A percentile compares a stretch with the other conserved stretches of the same genome.
These are phyloP conservation scores for Penicillium bovifimosum DNA, from an alignment of 495 filamentous ascomycete species.

Conservation along the genomic window DNA sequence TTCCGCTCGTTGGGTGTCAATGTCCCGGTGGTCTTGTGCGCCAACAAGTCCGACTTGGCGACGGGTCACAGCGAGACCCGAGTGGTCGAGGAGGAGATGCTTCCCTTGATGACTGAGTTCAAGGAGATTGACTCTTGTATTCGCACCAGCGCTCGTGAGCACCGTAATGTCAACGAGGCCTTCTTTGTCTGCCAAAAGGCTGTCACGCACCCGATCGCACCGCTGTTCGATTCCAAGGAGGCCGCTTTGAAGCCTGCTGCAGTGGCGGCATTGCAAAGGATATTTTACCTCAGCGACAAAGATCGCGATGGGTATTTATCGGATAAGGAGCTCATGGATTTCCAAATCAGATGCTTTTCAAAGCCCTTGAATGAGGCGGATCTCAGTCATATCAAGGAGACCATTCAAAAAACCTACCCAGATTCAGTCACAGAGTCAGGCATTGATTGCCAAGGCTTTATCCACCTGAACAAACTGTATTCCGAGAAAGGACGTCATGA, in stretches of 20 bases:
- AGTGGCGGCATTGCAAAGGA: constrained; percentile 73
- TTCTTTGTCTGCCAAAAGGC: constrained; percentile 98
- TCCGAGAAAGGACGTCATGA: constrained; percentile 97
- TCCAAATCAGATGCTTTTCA: constrained; percentile 86
- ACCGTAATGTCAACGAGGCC: constrained; percentile 92
- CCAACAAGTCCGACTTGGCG: constrained; percentile 89
- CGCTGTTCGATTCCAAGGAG: constrained; percentile 94
- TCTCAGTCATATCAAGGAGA: constrained; percentile 79
- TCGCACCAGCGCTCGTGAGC: constrained; percentile 87
- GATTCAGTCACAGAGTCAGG: constrained; percentile 63
- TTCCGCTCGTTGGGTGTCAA: constrained; percentile 96
- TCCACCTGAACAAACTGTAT: constrained; percentile 89
- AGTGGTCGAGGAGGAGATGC: constrained; percentile 93
- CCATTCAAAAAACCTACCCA: constrained; percentile 62
- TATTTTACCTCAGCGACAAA: constrained; percentile 94
- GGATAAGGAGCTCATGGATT: constrained; percentile 83
- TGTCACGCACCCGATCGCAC: constrained; percentile 96
- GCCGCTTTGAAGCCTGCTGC: constrained; percentile 81
- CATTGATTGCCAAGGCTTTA: constrained; percentile 74
- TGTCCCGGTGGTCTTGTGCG: constrained; percentile 94
- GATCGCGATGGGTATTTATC: constrained; percentile 94
- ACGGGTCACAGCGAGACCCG: constrained; percentile 65
- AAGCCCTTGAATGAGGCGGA: constrained; percentile 75
- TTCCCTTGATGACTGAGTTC: constrained; percentile 97
- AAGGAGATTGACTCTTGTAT: constrained; percentile 99